Conservation (phyloP, 345 rosid species). For the Pelargonium nanum region DNA sequence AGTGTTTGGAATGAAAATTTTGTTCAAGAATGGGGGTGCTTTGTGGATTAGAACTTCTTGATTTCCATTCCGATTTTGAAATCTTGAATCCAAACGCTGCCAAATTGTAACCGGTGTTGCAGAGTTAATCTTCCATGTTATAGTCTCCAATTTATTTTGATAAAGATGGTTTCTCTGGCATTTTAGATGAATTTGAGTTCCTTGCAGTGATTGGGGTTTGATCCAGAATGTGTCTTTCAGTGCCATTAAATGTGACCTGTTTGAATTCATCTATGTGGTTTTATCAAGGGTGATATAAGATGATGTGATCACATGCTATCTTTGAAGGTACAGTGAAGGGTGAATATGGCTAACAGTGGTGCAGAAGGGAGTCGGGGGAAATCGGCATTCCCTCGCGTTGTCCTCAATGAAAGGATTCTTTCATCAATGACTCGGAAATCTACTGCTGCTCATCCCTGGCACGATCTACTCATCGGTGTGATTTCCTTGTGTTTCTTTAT, state of each 20-base stretch:
- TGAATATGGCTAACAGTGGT: constrained; percentile 37
- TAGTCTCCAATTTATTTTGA: too few species aligned
- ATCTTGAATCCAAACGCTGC: too few species aligned
- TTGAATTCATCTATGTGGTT: background rate
- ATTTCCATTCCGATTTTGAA: background rate
- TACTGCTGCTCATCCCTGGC: constrained; percentile 96
- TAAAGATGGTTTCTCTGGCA: background rate
- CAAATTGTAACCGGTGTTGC: background rate
- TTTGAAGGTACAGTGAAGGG: background rate
- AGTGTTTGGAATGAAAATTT: too few species aligned
- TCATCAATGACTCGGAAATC: constrained; percentile 67
- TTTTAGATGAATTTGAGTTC: background rate
- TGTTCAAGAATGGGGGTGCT: too few species aligned
- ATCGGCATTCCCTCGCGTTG: constrained; percentile 18
- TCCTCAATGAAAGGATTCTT: constrained; percentile 69
- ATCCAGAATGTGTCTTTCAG: background rate
- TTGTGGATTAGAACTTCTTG: too few species aligned
- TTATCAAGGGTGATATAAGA: background rate
- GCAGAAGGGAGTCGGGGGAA: constrained; percentile 23
- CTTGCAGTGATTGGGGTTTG: background rate
- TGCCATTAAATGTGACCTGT: background rate
- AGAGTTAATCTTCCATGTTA: too few species aligned
- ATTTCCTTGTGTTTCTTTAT: background rate
- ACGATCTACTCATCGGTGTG: constrained; percentile 77
- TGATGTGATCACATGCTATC: background rate